phyloP scores from a whole-genome alignment of 805 yeast species.

The Kluyveromyces siamensis region DNA sequence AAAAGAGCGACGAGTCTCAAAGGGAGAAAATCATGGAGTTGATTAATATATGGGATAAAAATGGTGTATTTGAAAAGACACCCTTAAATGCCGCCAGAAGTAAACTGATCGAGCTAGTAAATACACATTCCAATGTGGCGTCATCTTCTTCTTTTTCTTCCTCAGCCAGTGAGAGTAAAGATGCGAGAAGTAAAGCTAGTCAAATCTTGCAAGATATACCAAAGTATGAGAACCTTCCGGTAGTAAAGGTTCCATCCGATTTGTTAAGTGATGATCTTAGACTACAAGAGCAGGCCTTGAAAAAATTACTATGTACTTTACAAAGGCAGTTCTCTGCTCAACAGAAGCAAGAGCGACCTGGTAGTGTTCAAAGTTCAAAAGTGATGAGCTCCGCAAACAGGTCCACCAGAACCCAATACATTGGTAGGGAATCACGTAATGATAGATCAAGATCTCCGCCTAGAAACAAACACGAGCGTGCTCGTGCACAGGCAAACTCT shows the following conservation, averaged over 20 bases:
- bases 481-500: background rate
- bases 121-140: background rate
- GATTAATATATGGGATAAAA: conserved; percentile 87
- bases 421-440: conserved; percentile 36
- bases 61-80: conserved; percentile 60
- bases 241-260: conserved; percentile 14
- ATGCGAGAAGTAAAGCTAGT: conserved; percentile 63
- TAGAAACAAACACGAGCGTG: conserved; percentile 8
- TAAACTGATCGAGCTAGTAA: conserved; percentile 27
- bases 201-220: conserved; percentile 24
- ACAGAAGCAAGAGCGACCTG: conserved; percentile 2
- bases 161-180: conserved; percentile 42
- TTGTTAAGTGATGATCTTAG: conserved; percentile 20
- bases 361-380: background rate
- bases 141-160: conserved; percentile 5
- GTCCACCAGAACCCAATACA: conserved; percentile 19
- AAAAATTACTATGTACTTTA: conserved; percentile 30
- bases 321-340: conserved; percentile 20
- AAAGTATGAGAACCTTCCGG: conserved; percentile 12
- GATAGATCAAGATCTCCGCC: conserved; percentile 45
- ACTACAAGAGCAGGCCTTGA: conserved; percentile 35
- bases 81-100: conserved; percentile 46
- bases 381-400: background rate
- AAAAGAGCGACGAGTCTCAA: conserved; percentile 46
- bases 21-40: conserved; percentile 72